These are phyloP conservation scores for Uronychia binucleata DNA, from an alignment of 73 alveolate species.

Conservation along the genomic window DNA sequence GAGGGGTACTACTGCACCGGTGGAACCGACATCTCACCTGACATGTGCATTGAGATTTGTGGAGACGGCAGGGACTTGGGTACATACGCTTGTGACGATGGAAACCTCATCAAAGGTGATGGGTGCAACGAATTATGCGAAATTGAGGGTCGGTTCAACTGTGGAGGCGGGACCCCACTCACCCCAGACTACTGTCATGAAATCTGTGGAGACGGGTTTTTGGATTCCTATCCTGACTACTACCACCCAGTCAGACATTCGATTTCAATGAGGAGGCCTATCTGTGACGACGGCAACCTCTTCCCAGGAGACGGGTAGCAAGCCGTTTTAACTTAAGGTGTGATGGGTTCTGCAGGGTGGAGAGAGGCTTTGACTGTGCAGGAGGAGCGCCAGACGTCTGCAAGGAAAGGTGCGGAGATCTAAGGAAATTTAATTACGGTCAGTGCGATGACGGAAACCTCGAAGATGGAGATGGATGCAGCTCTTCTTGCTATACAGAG, in stretches of 20 bases:
- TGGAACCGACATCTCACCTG: slow-evolving; percentile 27
- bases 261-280: slow-evolving; percentile 2
- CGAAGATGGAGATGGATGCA: slow-evolving; percentile 49
- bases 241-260: slow-evolving; percentile 21
- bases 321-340: slow-evolving; percentile 12
- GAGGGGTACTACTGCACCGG: slow-evolving; percentile 30
- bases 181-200: slow-evolving; percentile 42
- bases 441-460: slow-evolving; percentile 65
- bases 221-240: slow-evolving; percentile 7
- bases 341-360: slow-evolving; percentile 35
- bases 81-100: slow-evolving; percentile 51
- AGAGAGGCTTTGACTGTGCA: slow-evolving; percentile 38
- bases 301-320: slow-evolving; percentile 43
- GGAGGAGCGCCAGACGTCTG: slow-evolving; percentile 25
- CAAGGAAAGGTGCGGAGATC: slow-evolving; percentile 36
- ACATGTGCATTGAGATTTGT: slow-evolving; percentile 53
- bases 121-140: slow-evolving; percentile 41
- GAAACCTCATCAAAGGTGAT: slow-evolving; percentile 45
- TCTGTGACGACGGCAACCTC: slow-evolving; percentile 59
- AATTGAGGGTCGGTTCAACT: slow-evolving; percentile 30
- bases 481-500: slow-evolving; percentile 31
- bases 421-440: slow-evolving; percentile 14
- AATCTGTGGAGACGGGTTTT: slow-evolving; percentile 41
- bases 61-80: slow-evolving; percentile 57
- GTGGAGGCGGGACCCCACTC: slow-evolving; percentile 19